Evolutionary conservation across 345 rosid genomes (phyloP), one percentile per base, ranked within the genome.

Genomic region (Eucalyptus marginata): DNA sequence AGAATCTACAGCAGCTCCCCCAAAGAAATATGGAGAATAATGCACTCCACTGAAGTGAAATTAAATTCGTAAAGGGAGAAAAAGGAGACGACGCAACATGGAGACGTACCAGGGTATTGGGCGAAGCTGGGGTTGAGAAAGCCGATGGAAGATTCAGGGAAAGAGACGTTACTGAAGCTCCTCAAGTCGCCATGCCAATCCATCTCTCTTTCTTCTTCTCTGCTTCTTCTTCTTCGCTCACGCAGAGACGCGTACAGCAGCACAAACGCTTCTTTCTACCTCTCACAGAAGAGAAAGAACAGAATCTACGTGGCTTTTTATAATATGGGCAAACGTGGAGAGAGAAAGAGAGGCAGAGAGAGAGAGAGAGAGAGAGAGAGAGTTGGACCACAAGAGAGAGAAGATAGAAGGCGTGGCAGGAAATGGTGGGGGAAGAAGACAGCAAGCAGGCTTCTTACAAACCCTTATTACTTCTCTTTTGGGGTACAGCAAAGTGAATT

Each of bases 81-180:
- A 43, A 71, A 24, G 29, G 29, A 76, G 24, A 76, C 43, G 16
- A 47, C 13, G n/a, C 33, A 24, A 36, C n/a, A 66, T 25, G 8
- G 7, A 13, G 54, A 29, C 81, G 7, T 92, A 97, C 99, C 98
- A 92, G 95, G 93, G 90, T 89, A 93, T 84, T 93, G 96, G 90
- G 94, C 97, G 90, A 87, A 92, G 93, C 85, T 92, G 89, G 91
- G 94, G 96, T 90, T 92, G 91, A 95, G 94, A 52, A 95, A 93
- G 95, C 93, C 93, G 89, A 94, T 92, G 88, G 98, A 92, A 89
- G 95, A 54, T 15, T 51, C 88, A 25, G 90, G 95, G n/a, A 92
- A 92, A 86, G 93, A 88, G 91, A 91, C 92, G 90, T 87, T 88
- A 49, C 94, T 90, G 50, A 91, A 68, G 89, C 89, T 87, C 51